Percentiles rank a stretch among this genome's conserved stretches.
Evolutionary conservation across 805 yeast genomes (phyloP).

Genomic region (Jamesozyma piceae): DNA sequence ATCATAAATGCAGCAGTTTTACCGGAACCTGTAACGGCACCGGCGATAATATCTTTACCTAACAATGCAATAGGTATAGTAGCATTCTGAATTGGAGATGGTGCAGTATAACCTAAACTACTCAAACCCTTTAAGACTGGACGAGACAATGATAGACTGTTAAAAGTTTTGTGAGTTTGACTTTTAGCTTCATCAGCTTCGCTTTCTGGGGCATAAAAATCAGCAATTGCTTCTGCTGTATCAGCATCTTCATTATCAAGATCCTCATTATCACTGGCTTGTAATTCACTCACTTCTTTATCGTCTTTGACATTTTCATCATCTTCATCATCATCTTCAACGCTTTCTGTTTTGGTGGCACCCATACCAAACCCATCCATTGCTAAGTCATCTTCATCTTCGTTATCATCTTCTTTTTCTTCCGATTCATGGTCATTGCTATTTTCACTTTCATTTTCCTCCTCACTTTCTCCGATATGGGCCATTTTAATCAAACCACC

Average conservation of each 20-base stretch:
- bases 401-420: slow-evolving; percentile 24
- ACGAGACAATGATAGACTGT: slow-evolving; percentile 72
- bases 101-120: slow-evolving; percentile 72
- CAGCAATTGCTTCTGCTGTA: slow-evolving; percentile 72
- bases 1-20: slow-evolving; percentile 97
- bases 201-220: slow-evolving; percentile 55
- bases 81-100: slow-evolving; percentile 90
- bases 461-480: slow-evolving; percentile 34
- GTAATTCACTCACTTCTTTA: slow-evolving; percentile 16
- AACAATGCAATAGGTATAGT: slow-evolving; percentile 86
- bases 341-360: slow-evolving; percentile 17
- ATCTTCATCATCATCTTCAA: slow-evolving; percentile 25
- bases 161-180: slow-evolving; percentile 55
- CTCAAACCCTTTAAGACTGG: slow-evolving; percentile 80
- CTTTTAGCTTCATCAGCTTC: slow-evolving; percentile 47
- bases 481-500: slow-evolving; percentile 62
- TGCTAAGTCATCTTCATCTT: slow-evolving; percentile 30
- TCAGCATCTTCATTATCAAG: slow-evolving; percentile 26
- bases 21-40: slow-evolving; percentile 99
- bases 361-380: slow-evolving; percentile 35
- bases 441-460: slow-evolving; percentile 37
- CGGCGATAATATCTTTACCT: slow-evolving; percentile 96
- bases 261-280: slow-evolving; percentile 24
- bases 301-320: slow-evolving; percentile 24
- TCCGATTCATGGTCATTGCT: slow-evolving; percentile 30